Evolutionary conservation across 139 green algal species (phyloP), one percentile per base, ranked within the genome.

Genomic region (Prasinococcaceae sp.): DNA sequence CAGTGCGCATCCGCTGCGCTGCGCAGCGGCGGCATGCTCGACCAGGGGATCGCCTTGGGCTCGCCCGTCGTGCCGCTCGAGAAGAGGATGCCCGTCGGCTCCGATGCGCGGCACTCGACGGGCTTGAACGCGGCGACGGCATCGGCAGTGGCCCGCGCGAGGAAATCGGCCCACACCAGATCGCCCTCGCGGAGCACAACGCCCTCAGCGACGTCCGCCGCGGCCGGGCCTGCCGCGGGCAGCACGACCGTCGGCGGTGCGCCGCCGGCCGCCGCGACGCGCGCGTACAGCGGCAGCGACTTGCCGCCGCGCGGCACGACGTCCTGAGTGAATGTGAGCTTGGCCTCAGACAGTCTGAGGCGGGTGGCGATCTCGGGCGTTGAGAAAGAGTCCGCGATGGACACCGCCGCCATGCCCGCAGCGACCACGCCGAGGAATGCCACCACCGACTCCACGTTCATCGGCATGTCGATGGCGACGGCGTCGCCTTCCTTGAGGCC

Each of bases 31-130:
- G 87, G 88, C 3, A 77, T 22, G 53, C 94, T 84, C 0, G 68
- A 84, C 80, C 81, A 96, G 1, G 80, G 73, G n/a, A 96, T 94
- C 39, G 83, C 84, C 58, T 96, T 96, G 37, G 87, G 88, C 43
- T 85, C 39, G 46, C 72, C 84, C 28, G 86, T 95, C 8, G 86
- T 96, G 43, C 87, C 87, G 0, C 81, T 93, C 4, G 77, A 90
- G 65, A 95, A 96, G 6, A 96, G 72, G 26, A 95, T 77, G 58
- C 83, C 84, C 38, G 61, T 80, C 23, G 58, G 29, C 10, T 70
- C 70, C 39, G 70, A 30, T 0, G 68, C 52, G n/a, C 63, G 47
- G 1, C 60, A 65, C 0, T 73, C 24, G 27, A 78, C 56, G 0
- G 74, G 64, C 23, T 43, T 10, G 6, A 66, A 61, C 33, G 37